These are phyloP conservation scores for Phaeotremella fagi DNA, from an alignment of 768 basidiomycete species.

Conservation along the genomic window DNA sequence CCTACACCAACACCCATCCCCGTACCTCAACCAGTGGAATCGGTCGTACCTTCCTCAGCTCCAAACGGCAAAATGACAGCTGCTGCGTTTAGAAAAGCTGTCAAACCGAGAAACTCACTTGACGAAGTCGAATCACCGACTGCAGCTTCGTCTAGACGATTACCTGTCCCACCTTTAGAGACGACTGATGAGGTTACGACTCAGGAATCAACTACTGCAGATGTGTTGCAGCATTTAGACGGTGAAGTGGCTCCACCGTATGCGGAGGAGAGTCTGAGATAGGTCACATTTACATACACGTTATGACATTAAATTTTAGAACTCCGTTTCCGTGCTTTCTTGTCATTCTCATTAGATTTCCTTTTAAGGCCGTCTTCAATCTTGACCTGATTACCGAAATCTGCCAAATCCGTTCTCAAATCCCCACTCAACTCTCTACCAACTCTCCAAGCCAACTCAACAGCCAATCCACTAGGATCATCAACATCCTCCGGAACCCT, in stretches of 20 bases:
- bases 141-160: slow-evolving; percentile 9
- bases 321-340: neutral
- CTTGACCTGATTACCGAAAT: too few species aligned
- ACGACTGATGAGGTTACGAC: neutral
- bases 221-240: neutral
- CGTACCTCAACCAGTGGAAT: neutral
- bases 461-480: slow-evolving; percentile 71
- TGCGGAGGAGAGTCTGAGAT: neutral
- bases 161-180: slow-evolving; percentile 26
- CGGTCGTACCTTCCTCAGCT: neutral
- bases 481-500: slow-evolving; percentile 81
- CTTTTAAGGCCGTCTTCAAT: too few species aligned
- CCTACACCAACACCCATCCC: neutral
- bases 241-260: neutral
- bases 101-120: slow-evolving; percentile 8
- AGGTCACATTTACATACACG: neutral
- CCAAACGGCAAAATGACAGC: slow-evolving; percentile 38
- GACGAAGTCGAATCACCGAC: slow-evolving; percentile 12
- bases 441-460: slow-evolving; percentile 81
- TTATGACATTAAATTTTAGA: neutral
- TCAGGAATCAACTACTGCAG: neutral
- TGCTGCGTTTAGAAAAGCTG: slow-evolving; percentile 30
- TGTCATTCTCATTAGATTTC: neutral
- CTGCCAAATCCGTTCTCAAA: too few species aligned
- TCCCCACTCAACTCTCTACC: slow-evolving; percentile 48